A percentile compares a stretch with the other conserved stretches of the same genome.
phyloP scores from a whole-genome alignment of 225 moss, liverwort and hornwort species.

The Ulota crispa region DNA sequence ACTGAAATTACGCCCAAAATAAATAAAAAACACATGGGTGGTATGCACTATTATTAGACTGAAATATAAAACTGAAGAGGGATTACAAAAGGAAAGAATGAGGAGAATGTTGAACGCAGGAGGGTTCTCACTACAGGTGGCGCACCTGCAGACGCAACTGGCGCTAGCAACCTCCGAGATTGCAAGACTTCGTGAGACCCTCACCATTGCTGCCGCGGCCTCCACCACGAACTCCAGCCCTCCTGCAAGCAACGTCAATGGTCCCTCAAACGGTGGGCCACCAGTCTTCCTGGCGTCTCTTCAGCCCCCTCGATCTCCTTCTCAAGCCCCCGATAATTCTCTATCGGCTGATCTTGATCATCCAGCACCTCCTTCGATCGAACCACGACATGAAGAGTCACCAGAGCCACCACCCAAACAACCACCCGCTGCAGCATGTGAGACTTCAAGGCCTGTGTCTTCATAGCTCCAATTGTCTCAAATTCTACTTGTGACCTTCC shows the following conservation, averaged over 20 bases:
- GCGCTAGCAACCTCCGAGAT: conserved; percentile 95
- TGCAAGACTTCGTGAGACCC: conserved; percentile 87
- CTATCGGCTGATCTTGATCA: conserved; percentile 22
- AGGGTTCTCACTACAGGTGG: conserved; percentile 75
- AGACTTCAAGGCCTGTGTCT: conserved; percentile 49
- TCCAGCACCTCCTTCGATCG: conserved; percentile 22
- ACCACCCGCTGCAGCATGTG: conserved; percentile 35
- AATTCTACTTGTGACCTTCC: background rate
- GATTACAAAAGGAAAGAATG: conserved; percentile 37
- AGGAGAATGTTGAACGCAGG: conserved; percentile 58
- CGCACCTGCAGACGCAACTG: conserved; percentile 92
- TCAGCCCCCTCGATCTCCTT: conserved; percentile 44
- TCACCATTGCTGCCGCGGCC: conserved; percentile 73
- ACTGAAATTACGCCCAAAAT: background rate
- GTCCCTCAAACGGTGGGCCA: conserved; percentile 31
- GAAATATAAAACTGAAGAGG: conserved; percentile 14
- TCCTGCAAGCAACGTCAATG: conserved; percentile 30
- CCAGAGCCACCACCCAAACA: conserved; percentile 23
- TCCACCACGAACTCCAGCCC: conserved; percentile 52
- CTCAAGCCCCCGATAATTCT: conserved; percentile 38
- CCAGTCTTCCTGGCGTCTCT: conserved; percentile 59
- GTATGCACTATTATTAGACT: conserved; percentile 12
- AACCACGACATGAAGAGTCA: conserved; percentile 39
- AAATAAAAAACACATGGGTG: background rate
- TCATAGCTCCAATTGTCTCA: conserved; percentile 23